Conservation (phyloP, 306 rosid genomes). For the Malus sylvestris region DNA sequence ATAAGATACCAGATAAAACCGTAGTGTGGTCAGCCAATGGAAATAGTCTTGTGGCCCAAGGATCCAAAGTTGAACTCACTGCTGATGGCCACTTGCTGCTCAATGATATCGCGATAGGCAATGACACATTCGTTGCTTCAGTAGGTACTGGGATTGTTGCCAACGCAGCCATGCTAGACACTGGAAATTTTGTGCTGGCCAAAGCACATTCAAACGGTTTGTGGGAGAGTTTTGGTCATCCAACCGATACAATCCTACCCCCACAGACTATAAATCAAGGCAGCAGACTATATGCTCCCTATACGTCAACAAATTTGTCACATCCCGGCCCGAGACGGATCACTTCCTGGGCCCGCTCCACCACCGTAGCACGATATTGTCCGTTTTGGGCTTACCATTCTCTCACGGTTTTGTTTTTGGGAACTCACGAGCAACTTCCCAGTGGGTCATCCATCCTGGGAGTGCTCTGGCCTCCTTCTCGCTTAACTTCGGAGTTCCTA, state of each 20-base stretch:
- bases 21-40: background rate
- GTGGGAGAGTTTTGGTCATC: conserved; percentile 46
- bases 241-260: conserved; percentile 58
- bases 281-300: conserved; percentile 9
- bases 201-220: background rate
- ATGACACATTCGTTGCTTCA: background rate
- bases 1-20: conserved; percentile 27
- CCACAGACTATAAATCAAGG: conserved; percentile 6
- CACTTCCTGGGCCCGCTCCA: too few species aligned
- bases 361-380: too few species aligned
- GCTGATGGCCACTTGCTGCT: background rate
- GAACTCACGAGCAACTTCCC: too few species aligned
- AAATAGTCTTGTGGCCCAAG: background rate
- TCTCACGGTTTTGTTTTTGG: too few species aligned
- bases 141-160: background rate
- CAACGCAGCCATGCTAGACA: conserved; percentile 42
- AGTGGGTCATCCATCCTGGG: too few species aligned
- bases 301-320: conserved; percentile 14
- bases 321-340: too few species aligned
- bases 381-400: too few species aligned
- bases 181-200: conserved; percentile 43
- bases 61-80: background rate
- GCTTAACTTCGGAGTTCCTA: too few species aligned
- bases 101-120: background rate
- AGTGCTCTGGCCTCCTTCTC: too few species aligned